These are phyloP conservation scores for Solanum verrucosum DNA, from an alignment of 257 asterid genomes.

Conservation along the genomic window DNA sequence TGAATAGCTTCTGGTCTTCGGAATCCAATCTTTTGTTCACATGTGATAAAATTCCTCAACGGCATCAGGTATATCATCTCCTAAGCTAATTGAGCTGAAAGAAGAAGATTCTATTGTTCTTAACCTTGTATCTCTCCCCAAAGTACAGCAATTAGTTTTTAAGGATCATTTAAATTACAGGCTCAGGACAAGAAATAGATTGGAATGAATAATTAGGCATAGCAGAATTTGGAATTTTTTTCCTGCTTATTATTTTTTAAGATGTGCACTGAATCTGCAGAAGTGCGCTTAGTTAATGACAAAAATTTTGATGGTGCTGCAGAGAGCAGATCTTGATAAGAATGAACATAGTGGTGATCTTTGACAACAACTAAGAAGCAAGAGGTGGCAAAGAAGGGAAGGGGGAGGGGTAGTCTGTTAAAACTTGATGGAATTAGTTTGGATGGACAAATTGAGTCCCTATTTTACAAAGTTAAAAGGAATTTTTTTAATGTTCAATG, in stretches of 20 bases:
- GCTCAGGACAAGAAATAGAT: background rate
- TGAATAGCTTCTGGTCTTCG: constrained; percentile 55
- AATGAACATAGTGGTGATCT: background rate
- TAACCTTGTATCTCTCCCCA: background rate
- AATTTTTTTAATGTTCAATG: background rate
- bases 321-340: background rate
- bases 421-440: background rate
- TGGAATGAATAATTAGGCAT: constrained; percentile 6
- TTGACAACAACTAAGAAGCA: background rate
- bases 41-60: constrained; percentile 47
- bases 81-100: constrained; percentile 3
- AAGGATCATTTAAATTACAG: constrained; percentile 1
- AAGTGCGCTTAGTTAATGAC: background rate
- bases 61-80: constrained; percentile 45
- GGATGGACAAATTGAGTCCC: background rate
- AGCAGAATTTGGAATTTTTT: constrained; percentile 10
- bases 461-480: background rate
- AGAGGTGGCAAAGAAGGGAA: background rate
- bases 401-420: background rate
- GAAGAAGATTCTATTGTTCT: background rate
- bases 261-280: background rate
- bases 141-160: background rate
- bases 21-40: constrained; percentile 14
- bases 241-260: background rate
- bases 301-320: background rate